phyloP scores from a whole-genome alignment of 768 basidiomycete species.

The Termitomyces sp. region DNA sequence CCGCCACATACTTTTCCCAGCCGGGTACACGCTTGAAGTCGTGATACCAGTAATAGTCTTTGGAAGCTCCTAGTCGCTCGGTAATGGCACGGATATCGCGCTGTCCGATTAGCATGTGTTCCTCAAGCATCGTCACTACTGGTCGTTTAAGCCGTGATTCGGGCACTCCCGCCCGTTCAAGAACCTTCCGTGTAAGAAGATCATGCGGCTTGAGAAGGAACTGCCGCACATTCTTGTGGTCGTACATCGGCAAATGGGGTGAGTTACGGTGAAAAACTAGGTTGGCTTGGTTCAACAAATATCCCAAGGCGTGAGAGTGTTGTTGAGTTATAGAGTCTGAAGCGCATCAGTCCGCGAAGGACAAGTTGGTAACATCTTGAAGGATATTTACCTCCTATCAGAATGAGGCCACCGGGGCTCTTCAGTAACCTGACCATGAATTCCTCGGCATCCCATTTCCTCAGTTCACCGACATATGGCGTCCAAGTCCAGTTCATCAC shows the following conservation, averaged over 20 bases:
- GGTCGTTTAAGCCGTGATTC: constrained; percentile 21
- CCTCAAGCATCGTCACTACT: constrained; percentile 23
- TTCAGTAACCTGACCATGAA: constrained; percentile 22
- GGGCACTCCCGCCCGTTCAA: constrained; percentile 20
- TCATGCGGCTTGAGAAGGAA: constrained; percentile 18
- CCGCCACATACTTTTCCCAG: constrained; percentile 21
- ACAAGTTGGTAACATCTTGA: neutral
- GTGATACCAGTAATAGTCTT: constrained; percentile 20
- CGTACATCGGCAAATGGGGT: constrained; percentile 14
- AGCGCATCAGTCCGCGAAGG: neutral
- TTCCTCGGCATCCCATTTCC: constrained; percentile 22
- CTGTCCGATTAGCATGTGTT: constrained; percentile 22
- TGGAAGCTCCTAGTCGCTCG: constrained; percentile 17
- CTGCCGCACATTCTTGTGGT: constrained; percentile 21
- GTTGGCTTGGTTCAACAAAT: constrained; percentile 17
- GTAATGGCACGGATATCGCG: constrained; percentile 21
- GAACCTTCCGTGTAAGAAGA: constrained; percentile 16
- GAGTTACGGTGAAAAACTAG: constrained; percentile 19
- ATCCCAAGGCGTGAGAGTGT: constrained; percentile 18
- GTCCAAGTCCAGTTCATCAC: constrained; percentile 26
- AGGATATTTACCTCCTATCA: constrained; percentile 20
- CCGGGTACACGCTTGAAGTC: constrained; percentile 20
- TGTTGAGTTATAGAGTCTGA: constrained; percentile 21
- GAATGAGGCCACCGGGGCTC: constrained; percentile 23
- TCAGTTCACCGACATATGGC: constrained; percentile 18